Percentiles rank a stretch among this genome's conserved stretches.
Evolutionary conservation across 1,139 yeast species (phyloP).

Genomic region (Lodderomyces elongisporus): DNA sequence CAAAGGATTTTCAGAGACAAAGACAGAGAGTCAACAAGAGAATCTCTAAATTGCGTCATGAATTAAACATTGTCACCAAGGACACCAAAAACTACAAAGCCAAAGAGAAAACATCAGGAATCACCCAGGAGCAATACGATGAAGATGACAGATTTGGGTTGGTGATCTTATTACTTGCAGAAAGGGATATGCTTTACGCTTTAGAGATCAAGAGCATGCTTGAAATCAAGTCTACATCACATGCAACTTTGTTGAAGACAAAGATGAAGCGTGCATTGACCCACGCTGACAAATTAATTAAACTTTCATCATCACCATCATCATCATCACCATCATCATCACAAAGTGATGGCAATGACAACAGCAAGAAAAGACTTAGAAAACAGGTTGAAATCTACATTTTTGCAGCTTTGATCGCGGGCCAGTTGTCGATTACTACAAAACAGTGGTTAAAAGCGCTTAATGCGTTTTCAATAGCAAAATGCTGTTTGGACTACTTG

Average conservation of each 20-base stretch:
- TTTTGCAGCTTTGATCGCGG: constrained; percentile 58
- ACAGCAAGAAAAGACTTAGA: not conserved
- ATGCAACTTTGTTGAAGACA: constrained; percentile 53
- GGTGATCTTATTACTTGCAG: constrained; percentile 53
- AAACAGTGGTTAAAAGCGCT: constrained; percentile 56
- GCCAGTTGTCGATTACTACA: constrained; percentile 52
- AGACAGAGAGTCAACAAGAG: constrained; percentile 43
- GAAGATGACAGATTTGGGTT: constrained; percentile 43
- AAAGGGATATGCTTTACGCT: constrained; percentile 66
- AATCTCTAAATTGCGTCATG: constrained; percentile 53
- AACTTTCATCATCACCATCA: constrained; percentile 33
- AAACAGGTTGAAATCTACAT: constrained; percentile 51
- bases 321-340: too few species aligned
- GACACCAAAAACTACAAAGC: constrained; percentile 52
- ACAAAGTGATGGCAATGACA: constrained; percentile 25
- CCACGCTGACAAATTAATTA: constrained; percentile 41
- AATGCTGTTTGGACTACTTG: constrained; percentile 55
- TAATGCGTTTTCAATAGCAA: constrained; percentile 52
- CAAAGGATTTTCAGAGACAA: constrained; percentile 48
- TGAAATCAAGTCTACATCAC: constrained; percentile 45
- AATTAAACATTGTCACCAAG: constrained; percentile 50
- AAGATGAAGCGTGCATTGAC: constrained; percentile 63
- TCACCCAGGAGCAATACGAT: constrained; percentile 43
- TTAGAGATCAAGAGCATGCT: constrained; percentile 55
- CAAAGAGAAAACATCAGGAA: constrained; percentile 39